Evolutionary conservation across 83 land plant genomes (phyloP), one percentile per base, ranked within the genome.

Genomic region (Thuja plicata): DNA sequence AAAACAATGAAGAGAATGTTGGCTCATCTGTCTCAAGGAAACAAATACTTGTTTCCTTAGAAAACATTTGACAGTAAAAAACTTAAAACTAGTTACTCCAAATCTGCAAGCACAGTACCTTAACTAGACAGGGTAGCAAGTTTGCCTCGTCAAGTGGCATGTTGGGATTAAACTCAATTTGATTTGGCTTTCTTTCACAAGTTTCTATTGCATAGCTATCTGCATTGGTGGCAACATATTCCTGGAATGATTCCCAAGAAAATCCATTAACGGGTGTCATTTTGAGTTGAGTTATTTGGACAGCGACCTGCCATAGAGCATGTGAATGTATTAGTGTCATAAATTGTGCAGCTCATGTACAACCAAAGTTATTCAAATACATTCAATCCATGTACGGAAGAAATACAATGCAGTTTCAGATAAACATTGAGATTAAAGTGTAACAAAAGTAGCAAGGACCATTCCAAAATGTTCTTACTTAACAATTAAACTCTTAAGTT

Each of bases 121-220:
- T 97, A 17, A 96, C 95, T 32, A 97, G 83, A 78, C 99, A 97
- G 88, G 97, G 93, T 87, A 93, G 48, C 74, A 89, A 80, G 76
- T 90, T 87, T 57, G 76, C 85, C 66, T 89, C 90, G 70, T 70
- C 77, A 86, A 88, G 85, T 10, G 89, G 88, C 85, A 90, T 90
- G 30, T 91, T 91, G 5, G 89, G 90, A 48, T 89, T 86, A 10
- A 91, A 16, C 54, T 32, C 52, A 86, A 60, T 34, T 35, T 19
- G 21, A 40, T 82, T 66, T 37, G 90, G 62, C 43, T 85, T 50
- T 13, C 86, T 90, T 82, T 66, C 46, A 34, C 45, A 24, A 57
- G 84, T 89, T 32, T 70, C 90, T 77, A 48, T 86, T 60, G 34
- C 8, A 30, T 10, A 54, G 19, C 89, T 82, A 17, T 91, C 95